These are phyloP conservation scores for Fusarium sacchari DNA, from an alignment of 2,329 filamentous ascomycete species.

Conservation along the genomic window DNA sequence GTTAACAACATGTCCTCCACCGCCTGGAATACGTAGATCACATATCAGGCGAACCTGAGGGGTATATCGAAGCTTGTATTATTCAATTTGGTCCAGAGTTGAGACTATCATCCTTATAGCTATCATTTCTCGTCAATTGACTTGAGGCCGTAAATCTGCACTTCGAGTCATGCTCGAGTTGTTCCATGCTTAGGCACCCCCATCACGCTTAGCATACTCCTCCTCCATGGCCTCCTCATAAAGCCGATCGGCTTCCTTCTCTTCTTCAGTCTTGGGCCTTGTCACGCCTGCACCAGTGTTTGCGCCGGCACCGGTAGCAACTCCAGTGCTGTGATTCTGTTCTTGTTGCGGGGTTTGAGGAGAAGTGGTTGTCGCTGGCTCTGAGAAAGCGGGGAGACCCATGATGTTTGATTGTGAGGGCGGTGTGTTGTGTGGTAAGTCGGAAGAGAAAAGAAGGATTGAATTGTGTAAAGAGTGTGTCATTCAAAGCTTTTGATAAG, in stretches of 20 bases:
- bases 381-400: slow-evolving; percentile 43
- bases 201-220: slow-evolving; percentile 65
- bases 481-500: neutral
- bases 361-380: slow-evolving; percentile 3
- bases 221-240: slow-evolving; percentile 66
- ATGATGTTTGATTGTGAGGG: slow-evolving; percentile 30
- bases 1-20: neutral
- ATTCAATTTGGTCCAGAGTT: neutral
- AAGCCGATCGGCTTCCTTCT: slow-evolving; percentile 59
- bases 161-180: neutral
- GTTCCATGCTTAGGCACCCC: slow-evolving; percentile 52
- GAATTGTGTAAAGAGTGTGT: neutral
- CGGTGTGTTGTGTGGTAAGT: neutral
- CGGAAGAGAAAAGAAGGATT: neutral
- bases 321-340: slow-evolving; percentile 15
- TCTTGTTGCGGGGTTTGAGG: slow-evolving; percentile 21
- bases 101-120: neutral
- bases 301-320: slow-evolving; percentile 56
- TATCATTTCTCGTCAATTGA: neutral
- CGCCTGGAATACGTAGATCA: neutral
- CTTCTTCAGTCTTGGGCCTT: slow-evolving; percentile 59
- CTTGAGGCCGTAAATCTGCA: neutral
- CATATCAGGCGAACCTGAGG: too few relatives aligned
- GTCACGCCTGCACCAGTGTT: slow-evolving; percentile 60
- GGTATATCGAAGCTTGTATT: neutral